These are phyloP conservation scores for Phlebiopsis gigantea DNA, from an alignment of 768 basidiomycete species.

Conservation along the genomic window DNA sequence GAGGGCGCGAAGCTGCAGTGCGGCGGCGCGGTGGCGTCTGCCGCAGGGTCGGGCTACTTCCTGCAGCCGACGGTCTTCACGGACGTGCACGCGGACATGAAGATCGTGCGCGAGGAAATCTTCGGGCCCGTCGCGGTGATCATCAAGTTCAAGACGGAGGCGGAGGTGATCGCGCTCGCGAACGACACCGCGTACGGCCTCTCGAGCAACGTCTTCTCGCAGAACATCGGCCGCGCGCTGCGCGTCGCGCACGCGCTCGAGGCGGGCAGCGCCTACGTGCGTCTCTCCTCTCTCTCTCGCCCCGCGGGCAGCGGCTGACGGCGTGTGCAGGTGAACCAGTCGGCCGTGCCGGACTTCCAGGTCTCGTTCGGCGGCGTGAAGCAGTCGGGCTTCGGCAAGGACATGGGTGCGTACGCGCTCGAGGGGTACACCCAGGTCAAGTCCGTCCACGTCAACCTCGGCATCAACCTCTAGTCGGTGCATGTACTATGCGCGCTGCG, in stretches of 20 bases:
- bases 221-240: conserved; percentile 38
- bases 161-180: conserved; percentile 27
- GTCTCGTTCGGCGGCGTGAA: conserved; percentile 10
- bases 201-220: conserved; percentile 43
- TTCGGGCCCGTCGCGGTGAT: conserved; percentile 78
- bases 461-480: conserved; percentile 15
- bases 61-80: conserved; percentile 74
- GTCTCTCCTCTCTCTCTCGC: not conserved
- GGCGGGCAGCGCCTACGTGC: conserved; percentile 35
- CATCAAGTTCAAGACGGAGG: conserved; percentile 64
- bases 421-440: conserved; percentile 2
- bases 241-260: conserved; percentile 34
- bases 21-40: conserved; percentile 46
- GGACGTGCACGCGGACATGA: conserved; percentile 60
- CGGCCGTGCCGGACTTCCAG: not conserved
- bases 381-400: conserved; percentile 9
- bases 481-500: too few relatives aligned
- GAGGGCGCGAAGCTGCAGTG: conserved; percentile 59
- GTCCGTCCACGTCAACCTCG: conserved; percentile 34
- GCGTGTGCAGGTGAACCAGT: conserved; percentile 3
- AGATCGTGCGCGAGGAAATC: conserved; percentile 70
- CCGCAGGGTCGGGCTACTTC: conserved; percentile 61
- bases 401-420: conserved; percentile 7
- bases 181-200: conserved; percentile 48
- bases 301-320: not conserved